Evolutionary conservation across 2,329 filamentous ascomycete genomes (phyloP).

Genomic region (Cytospora piceae): DNA sequence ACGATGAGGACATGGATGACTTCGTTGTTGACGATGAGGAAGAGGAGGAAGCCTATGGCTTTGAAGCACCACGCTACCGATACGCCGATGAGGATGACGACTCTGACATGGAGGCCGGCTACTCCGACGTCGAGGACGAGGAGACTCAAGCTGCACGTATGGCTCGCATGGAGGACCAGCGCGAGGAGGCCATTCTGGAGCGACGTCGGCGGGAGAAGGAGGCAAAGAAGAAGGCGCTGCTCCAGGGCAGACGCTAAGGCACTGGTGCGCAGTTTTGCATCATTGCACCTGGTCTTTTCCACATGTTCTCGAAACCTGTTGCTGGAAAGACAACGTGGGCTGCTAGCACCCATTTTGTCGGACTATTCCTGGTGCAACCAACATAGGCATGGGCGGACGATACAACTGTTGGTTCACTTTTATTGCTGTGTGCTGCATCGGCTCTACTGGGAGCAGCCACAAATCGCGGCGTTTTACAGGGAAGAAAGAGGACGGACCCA

Average conservation of each 20-base stretch:
- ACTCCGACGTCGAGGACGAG: slow-evolving; percentile 74
- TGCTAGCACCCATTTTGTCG: background rate
- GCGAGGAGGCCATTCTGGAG: slow-evolving; percentile 66
- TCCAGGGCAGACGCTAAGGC: slow-evolving; percentile 11
- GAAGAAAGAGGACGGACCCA: slow-evolving; percentile 2
- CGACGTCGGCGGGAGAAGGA: slow-evolving; percentile 66
- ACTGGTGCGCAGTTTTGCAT: background rate
- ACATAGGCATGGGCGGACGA: background rate
- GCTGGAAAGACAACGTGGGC: background rate
- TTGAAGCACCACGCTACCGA: slow-evolving; percentile 40
- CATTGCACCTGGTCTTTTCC: background rate
- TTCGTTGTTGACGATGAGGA: slow-evolving; percentile 66
- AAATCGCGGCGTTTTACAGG: slow-evolving; percentile 17
- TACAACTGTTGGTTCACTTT: background rate
- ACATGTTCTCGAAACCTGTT: background rate
- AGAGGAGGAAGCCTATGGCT: slow-evolving; percentile 47
- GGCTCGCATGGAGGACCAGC: slow-evolving; percentile 69
- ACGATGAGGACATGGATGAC: slow-evolving; percentile 63
- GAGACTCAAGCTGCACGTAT: slow-evolving; percentile 64
- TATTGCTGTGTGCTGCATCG: slow-evolving; percentile 9
- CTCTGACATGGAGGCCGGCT: slow-evolving; percentile 78
- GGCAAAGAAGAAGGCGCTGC: slow-evolving; percentile 48
- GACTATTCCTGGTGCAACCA: background rate
- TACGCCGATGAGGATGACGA: slow-evolving; percentile 67
- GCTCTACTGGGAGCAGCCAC: background rate